Evolutionary conservation across 2,329 filamentous ascomycete genomes (phyloP).

Genomic region (Colletotrichum cuscutae): DNA sequence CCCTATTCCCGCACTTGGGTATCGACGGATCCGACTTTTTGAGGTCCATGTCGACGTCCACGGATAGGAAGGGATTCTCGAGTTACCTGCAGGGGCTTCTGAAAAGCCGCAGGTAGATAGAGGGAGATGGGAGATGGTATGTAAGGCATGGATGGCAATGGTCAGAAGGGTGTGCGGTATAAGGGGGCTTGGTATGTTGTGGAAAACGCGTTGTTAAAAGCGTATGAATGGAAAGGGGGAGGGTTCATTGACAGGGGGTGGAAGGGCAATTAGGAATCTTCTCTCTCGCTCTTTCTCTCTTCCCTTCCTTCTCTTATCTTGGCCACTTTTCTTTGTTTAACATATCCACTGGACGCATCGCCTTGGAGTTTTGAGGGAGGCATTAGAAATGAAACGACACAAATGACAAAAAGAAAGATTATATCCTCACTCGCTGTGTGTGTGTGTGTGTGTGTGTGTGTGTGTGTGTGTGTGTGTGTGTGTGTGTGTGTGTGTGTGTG

Average conservation of each 20-base stretch:
- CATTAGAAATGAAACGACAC: constrained; percentile 36
- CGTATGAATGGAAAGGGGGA: constrained; percentile 28
- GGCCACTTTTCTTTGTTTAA: constrained; percentile 36
- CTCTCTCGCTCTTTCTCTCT: neutral
- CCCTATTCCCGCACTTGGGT: constrained; percentile 73
- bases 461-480: no score
- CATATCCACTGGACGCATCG: constrained; percentile 36
- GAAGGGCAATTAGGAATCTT: constrained; percentile 10
- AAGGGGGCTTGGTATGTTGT: neutral
- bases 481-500: no score
- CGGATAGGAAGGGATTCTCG: constrained; percentile 70
- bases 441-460: no score
- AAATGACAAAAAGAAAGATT: constrained; percentile 32
- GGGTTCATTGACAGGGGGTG: constrained; percentile 5
- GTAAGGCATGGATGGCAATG: neutral
- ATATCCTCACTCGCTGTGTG: constrained; percentile 7
- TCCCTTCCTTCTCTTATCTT: constrained; percentile 1
- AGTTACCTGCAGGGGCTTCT: constrained; percentile 71
- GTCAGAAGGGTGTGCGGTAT: neutral
- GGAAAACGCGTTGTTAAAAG: neutral
- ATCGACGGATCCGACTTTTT: constrained; percentile 71
- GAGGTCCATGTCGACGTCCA: constrained; percentile 65
- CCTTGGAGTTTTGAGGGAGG: constrained; percentile 36
- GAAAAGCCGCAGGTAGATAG: constrained; percentile 51
- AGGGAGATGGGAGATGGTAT: neutral